phyloP scores from a whole-genome alignment of 768 basidiomycete species.

The Leccinum longicurvipes region DNA sequence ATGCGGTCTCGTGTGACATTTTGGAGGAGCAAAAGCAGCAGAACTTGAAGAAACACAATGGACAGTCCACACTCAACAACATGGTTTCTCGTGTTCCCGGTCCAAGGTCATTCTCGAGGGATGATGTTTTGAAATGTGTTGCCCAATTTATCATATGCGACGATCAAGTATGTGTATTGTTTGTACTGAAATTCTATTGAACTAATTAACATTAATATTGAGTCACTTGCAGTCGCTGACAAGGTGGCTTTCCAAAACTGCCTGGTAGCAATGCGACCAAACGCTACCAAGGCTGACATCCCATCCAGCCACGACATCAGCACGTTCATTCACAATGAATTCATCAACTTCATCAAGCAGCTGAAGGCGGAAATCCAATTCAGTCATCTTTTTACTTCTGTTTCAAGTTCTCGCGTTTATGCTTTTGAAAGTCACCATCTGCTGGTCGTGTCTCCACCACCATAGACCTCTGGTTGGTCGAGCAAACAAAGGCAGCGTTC shows the following conservation, averaged over 20 bases:
- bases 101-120: too few relatives aligned
- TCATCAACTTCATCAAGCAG: background rate
- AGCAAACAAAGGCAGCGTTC: background rate
- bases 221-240: background rate
- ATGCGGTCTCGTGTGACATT: too few relatives aligned
- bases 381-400: background rate
- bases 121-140: too few relatives aligned
- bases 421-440: background rate
- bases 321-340: background rate
- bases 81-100: too few relatives aligned
- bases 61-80: too few relatives aligned
- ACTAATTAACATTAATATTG: background rate
- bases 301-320: background rate
- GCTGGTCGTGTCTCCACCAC: background rate
- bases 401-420: too few relatives aligned
- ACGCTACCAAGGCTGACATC: background rate
- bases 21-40: too few relatives aligned
- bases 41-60: too few relatives aligned
- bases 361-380: background rate
- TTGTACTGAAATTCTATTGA: too few relatives aligned
- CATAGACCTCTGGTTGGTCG: background rate
- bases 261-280: background rate
- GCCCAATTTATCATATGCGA: too few relatives aligned
- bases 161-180: too few relatives aligned
- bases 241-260: background rate